Conservation (phyloP, 768 basidiomycete species). For the Lactarius psammicola region DNA sequence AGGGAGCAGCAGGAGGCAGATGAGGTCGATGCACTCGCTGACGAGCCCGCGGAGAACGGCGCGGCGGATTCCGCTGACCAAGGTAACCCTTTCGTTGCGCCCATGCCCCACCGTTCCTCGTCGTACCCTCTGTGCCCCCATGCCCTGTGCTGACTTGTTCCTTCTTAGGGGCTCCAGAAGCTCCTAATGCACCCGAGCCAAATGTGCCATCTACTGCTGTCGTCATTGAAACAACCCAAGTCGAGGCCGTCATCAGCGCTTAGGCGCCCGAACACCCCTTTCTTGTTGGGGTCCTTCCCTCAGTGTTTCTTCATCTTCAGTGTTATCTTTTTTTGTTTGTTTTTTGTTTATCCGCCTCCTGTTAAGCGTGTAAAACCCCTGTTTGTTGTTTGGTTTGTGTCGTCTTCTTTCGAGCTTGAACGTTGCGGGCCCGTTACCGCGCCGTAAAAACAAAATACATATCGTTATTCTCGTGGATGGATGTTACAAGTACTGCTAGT, state of each 20-base stretch:
- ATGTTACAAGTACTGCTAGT: not conserved
- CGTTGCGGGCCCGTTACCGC: not conserved
- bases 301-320: not conserved
- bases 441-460: slow-evolving; percentile 22
- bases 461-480: slow-evolving; percentile 21
- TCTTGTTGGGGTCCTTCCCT: not conserved
- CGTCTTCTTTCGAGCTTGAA: slow-evolving; percentile 13
- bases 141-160: not conserved
- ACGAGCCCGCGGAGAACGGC: slow-evolving; percentile 23
- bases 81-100: not conserved
- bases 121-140: not conserved
- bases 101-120: not conserved
- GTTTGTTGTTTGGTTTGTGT: slow-evolving; percentile 8
- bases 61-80: slow-evolving; percentile 1
- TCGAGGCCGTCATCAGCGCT: slow-evolving; percentile 13
- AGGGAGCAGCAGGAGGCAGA: slow-evolving; percentile 23
- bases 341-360: slow-evolving; percentile 20
- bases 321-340: not conserved
- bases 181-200: slow-evolving; percentile 16
- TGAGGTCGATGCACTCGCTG: slow-evolving; percentile 27
- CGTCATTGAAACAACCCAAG: slow-evolving; percentile 15
- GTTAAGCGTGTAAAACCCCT: slow-evolving; percentile 13
- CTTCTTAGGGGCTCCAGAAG: not conserved
- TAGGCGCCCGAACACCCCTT: slow-evolving; percentile 16
- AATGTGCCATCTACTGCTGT: slow-evolving; percentile 14